Conservation (phyloP, 2,329 filamentous ascomycete species). For the Penicillium sp. region DNA sequence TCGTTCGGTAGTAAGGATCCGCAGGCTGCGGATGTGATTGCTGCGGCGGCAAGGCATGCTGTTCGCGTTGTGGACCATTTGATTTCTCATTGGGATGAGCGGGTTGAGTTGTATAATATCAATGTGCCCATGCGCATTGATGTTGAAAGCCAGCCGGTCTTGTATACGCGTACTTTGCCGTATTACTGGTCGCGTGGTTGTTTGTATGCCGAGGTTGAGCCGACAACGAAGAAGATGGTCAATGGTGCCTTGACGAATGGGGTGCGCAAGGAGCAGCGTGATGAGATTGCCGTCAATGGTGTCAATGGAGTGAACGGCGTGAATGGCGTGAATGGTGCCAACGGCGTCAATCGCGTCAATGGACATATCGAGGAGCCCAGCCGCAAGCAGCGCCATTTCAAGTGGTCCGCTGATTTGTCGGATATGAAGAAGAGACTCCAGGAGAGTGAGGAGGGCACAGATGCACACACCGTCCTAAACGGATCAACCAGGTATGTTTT, state of each 20-base stretch:
- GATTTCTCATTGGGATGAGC: constrained; percentile 70
- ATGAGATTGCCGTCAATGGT: constrained; percentile 21
- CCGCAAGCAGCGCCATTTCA: constrained; percentile 80
- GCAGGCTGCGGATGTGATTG: constrained; percentile 77
- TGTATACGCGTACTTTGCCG: constrained; percentile 81
- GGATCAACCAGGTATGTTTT: constrained; percentile 74
- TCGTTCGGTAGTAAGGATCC: constrained; percentile 82
- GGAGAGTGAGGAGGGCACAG: constrained; percentile 75
- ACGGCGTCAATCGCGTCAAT: constrained; percentile 30
- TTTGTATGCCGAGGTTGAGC: constrained; percentile 76
- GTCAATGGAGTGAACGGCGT: constrained; percentile 18
- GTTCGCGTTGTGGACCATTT: constrained; percentile 78
- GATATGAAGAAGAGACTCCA: constrained; percentile 86
- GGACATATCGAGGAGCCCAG: constrained; percentile 34
- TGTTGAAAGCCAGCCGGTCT: constrained; percentile 69
- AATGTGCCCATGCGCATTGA: constrained; percentile 82
- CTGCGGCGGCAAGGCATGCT: constrained; percentile 71
- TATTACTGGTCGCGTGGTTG: constrained; percentile 82
- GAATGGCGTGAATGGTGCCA: constrained; percentile 7
- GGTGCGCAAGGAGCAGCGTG: constrained; percentile 22
- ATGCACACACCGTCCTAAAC: constrained; percentile 87
- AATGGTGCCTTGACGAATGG: constrained; percentile 60
- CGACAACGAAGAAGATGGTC: constrained; percentile 56
- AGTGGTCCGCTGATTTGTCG: constrained; percentile 82
- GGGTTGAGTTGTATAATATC: constrained; percentile 80